Percentiles rank a stretch among this genome's conserved stretches.
Evolutionary conservation across 306 rosid species (phyloP).

Genomic region (Lupinus albus): DNA sequence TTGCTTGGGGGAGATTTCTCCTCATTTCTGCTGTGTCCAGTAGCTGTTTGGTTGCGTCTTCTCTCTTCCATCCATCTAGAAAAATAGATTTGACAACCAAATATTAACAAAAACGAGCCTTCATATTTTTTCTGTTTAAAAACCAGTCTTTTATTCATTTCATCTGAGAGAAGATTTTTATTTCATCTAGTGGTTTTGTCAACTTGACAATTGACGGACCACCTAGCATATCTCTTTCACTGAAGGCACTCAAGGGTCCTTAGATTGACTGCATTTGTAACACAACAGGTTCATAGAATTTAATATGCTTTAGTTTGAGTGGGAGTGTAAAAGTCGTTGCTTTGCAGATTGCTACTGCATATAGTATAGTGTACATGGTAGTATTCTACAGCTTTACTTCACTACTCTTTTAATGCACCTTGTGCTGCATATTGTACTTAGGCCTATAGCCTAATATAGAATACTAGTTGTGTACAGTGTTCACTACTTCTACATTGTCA

Average conservation of each 20-base stretch:
- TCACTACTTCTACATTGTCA: background rate
- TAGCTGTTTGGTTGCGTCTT: background rate
- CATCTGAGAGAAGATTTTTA: background rate
- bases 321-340: background rate
- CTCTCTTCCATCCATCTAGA: background rate
- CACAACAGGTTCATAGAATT: background rate
- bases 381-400: background rate
- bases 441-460: background rate
- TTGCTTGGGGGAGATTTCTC: background rate
- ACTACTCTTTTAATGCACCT: background rate
- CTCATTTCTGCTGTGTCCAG: background rate
- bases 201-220: background rate
- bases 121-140: background rate
- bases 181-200: background rate
- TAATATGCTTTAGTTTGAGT: background rate
- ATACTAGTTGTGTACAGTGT: conserved; percentile 6
- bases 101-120: background rate
- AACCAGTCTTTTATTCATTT: background rate
- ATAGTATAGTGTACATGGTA: background rate
- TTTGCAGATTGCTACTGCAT: background rate
- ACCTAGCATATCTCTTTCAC: background rate
- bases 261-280: background rate
- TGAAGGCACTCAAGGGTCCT: background rate
- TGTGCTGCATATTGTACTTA: background rate
- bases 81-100: background rate